phyloP scores from a whole-genome alignment of 2,329 filamentous ascomycete genomes.

The Coniosporium tulheliwenetii region DNA sequence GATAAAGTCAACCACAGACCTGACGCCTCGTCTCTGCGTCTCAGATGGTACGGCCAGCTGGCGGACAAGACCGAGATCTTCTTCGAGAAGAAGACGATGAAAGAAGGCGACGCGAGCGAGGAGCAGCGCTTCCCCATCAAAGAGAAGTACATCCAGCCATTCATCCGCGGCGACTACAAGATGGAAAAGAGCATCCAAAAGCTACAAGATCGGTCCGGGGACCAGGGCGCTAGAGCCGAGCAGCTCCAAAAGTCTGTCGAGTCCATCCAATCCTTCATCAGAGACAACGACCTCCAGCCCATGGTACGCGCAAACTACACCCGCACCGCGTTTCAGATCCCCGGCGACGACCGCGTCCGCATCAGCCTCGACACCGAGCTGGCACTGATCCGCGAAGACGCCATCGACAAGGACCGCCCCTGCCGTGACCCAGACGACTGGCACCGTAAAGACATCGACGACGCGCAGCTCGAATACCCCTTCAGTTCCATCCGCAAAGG shows the following conservation, averaged over 20 bases:
- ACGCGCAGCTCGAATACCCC: slow-evolving; percentile 66
- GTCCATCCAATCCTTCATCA: slow-evolving; percentile 67
- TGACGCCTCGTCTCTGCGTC: slow-evolving; percentile 66
- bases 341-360: slow-evolving; percentile 74
- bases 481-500: slow-evolving; percentile 79
- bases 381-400: slow-evolving; percentile 63
- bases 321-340: slow-evolving; percentile 92
- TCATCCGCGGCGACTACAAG: slow-evolving; percentile 73
- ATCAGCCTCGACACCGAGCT: slow-evolving; percentile 89
- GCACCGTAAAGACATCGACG: slow-evolving; percentile 86
- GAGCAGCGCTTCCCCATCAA: slow-evolving; percentile 77
- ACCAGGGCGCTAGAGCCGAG: slow-evolving; percentile 49
- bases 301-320: slow-evolving; percentile 84
- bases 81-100: slow-evolving; percentile 79
- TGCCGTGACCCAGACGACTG: slow-evolving; percentile 79
- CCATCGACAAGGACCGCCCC: slow-evolving; percentile 67
- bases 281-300: slow-evolving; percentile 62
- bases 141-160: slow-evolving; percentile 80
- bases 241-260: slow-evolving; percentile 56
- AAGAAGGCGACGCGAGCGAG: slow-evolving; percentile 58
- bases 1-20: slow-evolving; percentile 65
- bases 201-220: slow-evolving; percentile 61
- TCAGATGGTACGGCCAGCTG: slow-evolving; percentile 86
- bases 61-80: slow-evolving; percentile 63
- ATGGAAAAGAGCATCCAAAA: slow-evolving; percentile 85